Percentiles rank a stretch among this genome's conserved stretches.
These are phyloP conservation scores for Metschnikowia shivogae DNA, from an alignment of 805 yeast species.

Conservation along the genomic window DNA sequence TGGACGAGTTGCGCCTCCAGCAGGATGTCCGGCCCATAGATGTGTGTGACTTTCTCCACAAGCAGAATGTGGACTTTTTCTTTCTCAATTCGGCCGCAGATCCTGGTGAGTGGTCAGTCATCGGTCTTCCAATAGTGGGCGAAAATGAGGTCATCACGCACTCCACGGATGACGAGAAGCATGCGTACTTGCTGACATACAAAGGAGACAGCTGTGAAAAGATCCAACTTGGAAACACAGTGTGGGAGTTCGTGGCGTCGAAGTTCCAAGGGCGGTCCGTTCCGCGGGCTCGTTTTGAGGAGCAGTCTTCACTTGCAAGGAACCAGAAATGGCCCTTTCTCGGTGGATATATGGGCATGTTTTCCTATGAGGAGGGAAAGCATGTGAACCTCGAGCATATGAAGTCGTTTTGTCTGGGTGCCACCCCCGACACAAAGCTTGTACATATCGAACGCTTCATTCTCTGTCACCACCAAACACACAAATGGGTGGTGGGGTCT, in stretches of 20 bases:
- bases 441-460: conserved; percentile 66
- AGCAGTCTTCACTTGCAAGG: conserved; percentile 15
- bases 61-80: conserved; percentile 35
- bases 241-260: conserved; percentile 53
- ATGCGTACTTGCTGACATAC: conserved; percentile 28
- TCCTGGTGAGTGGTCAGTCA: conserved; percentile 86
- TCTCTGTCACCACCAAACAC: conserved; percentile 45
- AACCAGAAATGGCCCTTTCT: conserved; percentile 59
- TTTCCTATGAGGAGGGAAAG: conserved; percentile 86
- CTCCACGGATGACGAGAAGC: conserved; percentile 44
- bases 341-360: conserved; percentile 87
- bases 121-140: conserved; percentile 59
- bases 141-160: conserved; percentile 54
- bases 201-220: conserved; percentile 4
- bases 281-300: conserved; percentile 26
- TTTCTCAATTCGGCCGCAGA: conserved; percentile 72
- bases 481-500: conserved; percentile 50
- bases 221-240: conserved; percentile 16
- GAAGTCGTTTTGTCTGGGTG: conserved; percentile 33
- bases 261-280: conserved; percentile 41
- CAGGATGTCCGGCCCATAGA: conserved; percentile 34
- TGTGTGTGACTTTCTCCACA: conserved; percentile 47
- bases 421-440: conserved; percentile 70
- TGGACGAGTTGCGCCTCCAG: conserved; percentile 4
- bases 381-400: conserved; percentile 33